Base-by-base conservation (phyloP, 345 rosid species). In the Combretum micranthum region DNA sequence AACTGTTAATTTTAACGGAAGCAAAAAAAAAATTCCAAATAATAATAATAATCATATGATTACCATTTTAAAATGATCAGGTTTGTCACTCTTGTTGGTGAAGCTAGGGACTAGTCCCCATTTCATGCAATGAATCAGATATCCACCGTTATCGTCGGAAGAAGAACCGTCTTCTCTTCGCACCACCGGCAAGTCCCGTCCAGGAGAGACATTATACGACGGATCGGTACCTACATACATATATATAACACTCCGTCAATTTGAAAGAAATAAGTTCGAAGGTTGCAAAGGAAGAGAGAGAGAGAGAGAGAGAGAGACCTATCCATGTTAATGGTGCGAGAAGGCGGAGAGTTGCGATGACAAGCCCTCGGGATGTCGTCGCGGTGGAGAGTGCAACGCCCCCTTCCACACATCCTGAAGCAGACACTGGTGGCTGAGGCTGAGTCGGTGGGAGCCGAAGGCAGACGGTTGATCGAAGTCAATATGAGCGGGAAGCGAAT, bases 41-140 rank as follows among this genome's bases (percentile, higher is more conserved):
- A 5, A 25, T 25, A 25, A 32, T 5, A 32, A 32, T 6, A 32
- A 32, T 32, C 4, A 32, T 32, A 32, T 15, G 3, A 43, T 20
- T 71, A 92, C 98, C 98, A 88, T 92, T 76, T 54, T 86, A 67
- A 70, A 92, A 64, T 83, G 83, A 64, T 92, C 93, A 13, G 94
- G 96, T 62, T 86, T 88, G 57, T 92, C 97, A 12, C 66, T 59
- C 67, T 84, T 86, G 64, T 77, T 86, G 52, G 89, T 80, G 70
- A 88, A 92, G 71, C 80, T 75, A 12, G 97, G 97, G 63, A 88
- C 60, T 62, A 92, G 68, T 3, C 98, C 98, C 98, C 98, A 92
- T 47, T 72, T 83, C 97, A 92, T 92, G 72, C 82, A 83, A 21
- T 88, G 96, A 23, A 92, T 60, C 60, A 69, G 73, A 62, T 69